Percentiles rank a stretch among this genome's conserved stretches.
Conservation (phyloP, 768 basidiomycete genomes). For the Mycena galopus region DNA sequence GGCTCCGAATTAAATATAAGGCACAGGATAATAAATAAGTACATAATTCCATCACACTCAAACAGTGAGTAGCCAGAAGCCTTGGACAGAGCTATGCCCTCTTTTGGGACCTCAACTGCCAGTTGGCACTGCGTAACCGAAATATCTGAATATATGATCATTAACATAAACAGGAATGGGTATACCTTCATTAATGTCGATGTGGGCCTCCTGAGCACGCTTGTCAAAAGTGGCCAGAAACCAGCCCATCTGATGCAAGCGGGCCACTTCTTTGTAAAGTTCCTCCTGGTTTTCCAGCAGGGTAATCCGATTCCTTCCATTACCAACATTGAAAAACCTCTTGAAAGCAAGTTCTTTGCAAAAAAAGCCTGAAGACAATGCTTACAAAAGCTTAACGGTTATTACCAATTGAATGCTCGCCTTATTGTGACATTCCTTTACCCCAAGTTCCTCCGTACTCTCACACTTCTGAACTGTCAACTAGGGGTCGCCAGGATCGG, state of each 20-base stretch:
- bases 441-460: not conserved
- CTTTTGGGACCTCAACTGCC: not conserved
- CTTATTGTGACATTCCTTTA: too few relatives aligned
- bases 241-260: not conserved
- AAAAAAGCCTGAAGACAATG: not conserved
- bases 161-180: not conserved
- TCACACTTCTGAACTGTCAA: not conserved
- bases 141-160: not conserved
- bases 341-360: not conserved
- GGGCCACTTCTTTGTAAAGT: not conserved
- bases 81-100: not conserved
- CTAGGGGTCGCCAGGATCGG: not conserved
- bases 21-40: too few relatives aligned
- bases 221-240: not conserved
- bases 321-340: not conserved
- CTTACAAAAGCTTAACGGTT: not conserved
- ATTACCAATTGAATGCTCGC: too few relatives aligned
- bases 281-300: not conserved
- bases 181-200: not conserved
- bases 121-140: slow-evolving; percentile 11
- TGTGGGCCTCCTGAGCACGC: not conserved
- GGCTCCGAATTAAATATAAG: too few relatives aligned
- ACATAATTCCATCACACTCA: too few relatives aligned
- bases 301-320: not conserved
- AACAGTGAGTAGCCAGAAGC: slow-evolving; percentile 10